Evolutionary conservation across 2,329 filamentous ascomycete species (phyloP).

Genomic region (Knufia fluminis): DNA sequence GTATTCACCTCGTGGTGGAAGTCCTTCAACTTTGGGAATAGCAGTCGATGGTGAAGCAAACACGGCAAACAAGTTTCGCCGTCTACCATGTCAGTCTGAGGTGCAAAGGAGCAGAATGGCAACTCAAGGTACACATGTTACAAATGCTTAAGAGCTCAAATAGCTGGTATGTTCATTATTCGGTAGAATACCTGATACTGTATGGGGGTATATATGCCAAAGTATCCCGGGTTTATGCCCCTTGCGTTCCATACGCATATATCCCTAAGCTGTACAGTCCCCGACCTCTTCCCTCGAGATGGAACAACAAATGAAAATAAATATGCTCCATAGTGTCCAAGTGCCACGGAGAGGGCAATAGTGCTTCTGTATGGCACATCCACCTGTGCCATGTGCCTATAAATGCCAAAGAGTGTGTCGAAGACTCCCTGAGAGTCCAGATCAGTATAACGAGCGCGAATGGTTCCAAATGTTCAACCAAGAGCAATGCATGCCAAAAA

Average conservation of each 20-base stretch:
- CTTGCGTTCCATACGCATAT: not conserved
- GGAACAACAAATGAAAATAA: constrained; percentile 4
- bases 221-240: not conserved
- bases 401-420: not conserved
- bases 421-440: not conserved
- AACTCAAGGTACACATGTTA: too few species aligned
- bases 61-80: not conserved
- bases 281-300: not conserved
- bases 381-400: not conserved
- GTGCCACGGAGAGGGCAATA: not conserved
- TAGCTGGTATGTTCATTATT: not conserved
- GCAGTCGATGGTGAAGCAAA: not conserved
- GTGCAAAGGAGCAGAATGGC: too few species aligned
- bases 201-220: constrained; percentile 2
- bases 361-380: not conserved
- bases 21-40: too few species aligned
- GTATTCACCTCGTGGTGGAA: too few species aligned
- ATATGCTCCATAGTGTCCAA: not conserved
- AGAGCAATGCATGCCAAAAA: not conserved
- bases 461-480: not conserved
- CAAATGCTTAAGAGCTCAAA: not conserved
- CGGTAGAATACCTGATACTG: not conserved
- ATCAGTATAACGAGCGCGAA: not conserved
- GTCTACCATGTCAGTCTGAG: too few species aligned
- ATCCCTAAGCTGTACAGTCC: constrained; percentile 4